phyloP scores from a whole-genome alignment of 73 alveolate genomes.

The Uronychia binucleata region DNA sequence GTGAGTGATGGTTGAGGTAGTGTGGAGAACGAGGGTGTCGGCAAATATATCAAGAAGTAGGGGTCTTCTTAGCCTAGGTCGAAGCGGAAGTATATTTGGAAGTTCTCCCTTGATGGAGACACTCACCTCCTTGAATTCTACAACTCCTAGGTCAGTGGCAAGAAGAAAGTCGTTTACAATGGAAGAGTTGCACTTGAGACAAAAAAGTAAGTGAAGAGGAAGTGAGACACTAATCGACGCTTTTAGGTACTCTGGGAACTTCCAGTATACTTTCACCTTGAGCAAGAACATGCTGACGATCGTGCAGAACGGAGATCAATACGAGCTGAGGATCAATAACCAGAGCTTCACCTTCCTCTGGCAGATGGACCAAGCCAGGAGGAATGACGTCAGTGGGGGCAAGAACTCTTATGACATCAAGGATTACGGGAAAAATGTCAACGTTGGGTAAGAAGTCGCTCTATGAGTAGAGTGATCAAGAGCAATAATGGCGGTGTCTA shows the following conservation, averaged over 20 bases:
- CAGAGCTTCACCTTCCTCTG: conserved; percentile 35
- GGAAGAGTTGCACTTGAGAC: conserved; percentile 27
- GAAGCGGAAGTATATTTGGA: conserved; percentile 74
- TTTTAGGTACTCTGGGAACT: conserved; percentile 29
- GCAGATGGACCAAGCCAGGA: conserved; percentile 14
- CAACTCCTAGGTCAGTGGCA: conserved; percentile 71
- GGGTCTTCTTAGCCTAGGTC: conserved; percentile 12
- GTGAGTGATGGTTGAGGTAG: too few species aligned
- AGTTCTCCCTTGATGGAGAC: conserved; percentile 73
- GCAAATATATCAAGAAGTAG: background rate
- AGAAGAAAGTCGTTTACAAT: conserved; percentile 74
- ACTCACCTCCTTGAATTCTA: conserved; percentile 68
- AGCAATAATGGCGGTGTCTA: background rate
- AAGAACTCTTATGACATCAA: background rate
- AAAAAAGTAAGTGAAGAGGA: background rate
- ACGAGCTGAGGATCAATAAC: conserved; percentile 43
- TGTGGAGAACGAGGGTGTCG: too few species aligned
- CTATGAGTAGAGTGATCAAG: background rate
- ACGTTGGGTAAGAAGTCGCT: background rate
- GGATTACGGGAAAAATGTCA: background rate
- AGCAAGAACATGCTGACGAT: conserved; percentile 35
- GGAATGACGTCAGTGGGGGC: conserved; percentile 1
- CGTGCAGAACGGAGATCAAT: conserved; percentile 47
- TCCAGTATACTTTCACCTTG: conserved; percentile 20
- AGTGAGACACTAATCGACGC: too few species aligned